A percentile compares a stretch with the other conserved stretches of the same genome.
Conservation (phyloP, 345 rosid species). For the Salix udensis region DNA sequence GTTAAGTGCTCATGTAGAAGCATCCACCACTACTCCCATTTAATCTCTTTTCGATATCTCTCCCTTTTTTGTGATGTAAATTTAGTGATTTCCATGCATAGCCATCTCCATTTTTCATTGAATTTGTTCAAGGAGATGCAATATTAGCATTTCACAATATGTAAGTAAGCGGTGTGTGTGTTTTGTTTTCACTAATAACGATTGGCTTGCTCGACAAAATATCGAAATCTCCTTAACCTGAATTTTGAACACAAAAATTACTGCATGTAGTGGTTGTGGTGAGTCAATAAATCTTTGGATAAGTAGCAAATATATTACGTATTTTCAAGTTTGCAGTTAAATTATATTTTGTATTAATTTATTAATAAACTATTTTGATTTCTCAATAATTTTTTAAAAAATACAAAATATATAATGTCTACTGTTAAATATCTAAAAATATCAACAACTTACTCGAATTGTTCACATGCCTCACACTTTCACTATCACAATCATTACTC, state of each 20-base stretch:
- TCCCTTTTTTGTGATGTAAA: neutral
- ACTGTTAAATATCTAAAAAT: too few species aligned
- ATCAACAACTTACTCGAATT: too few species aligned
- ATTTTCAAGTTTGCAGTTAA: too few species aligned
- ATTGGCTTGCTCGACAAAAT: neutral
- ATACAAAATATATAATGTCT: too few species aligned
- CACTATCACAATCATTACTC: too few species aligned
- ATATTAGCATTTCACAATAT: neutral
- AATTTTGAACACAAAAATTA: neutral
- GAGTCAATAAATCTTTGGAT: too few species aligned
- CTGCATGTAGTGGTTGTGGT: too few species aligned
- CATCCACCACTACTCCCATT: neutral
- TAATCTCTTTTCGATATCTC: neutral
- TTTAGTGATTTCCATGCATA: neutral
- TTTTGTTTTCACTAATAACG: neutral
- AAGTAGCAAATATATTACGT: too few species aligned
- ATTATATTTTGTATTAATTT: too few species aligned
- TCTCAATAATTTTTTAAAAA: too few species aligned
- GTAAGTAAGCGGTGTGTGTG: neutral
- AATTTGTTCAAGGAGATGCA: neutral
- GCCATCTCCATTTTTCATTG: neutral
- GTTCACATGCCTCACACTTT: too few species aligned
- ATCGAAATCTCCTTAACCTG: neutral
- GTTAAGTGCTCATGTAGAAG: conserved; percentile 16
- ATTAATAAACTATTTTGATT: too few species aligned